These are phyloP conservation scores for Dichotomocladium elegans DNA, from an alignment of 371 early-diverging fungal genomes.

Conservation along the genomic window DNA sequence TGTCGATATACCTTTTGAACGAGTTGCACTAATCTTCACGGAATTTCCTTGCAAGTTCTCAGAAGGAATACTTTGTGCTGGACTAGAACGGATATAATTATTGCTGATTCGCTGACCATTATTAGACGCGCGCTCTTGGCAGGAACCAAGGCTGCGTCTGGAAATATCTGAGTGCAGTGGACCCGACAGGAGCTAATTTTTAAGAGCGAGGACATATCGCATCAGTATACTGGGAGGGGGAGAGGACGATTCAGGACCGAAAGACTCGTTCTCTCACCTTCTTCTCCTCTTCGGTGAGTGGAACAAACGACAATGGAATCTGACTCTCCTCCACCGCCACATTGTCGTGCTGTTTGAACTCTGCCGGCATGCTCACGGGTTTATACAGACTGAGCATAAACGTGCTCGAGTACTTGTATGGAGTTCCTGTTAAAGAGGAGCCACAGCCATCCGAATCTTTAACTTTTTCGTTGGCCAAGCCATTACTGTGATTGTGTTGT, in stretches of 20 bases:
- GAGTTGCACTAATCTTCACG: constrained; percentile 14
- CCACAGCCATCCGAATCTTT: neutral
- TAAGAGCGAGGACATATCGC: neutral
- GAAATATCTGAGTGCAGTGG: too few species aligned
- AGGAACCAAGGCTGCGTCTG: too few species aligned
- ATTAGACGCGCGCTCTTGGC: too few species aligned
- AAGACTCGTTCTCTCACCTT: constrained; percentile 44
- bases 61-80: constrained; percentile 31
- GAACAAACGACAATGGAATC: constrained; percentile 59
- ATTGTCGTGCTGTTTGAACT: constrained; percentile 70
- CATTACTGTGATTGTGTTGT: too few species aligned
- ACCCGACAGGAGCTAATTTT: constrained; percentile 13
- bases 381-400: constrained; percentile 72
- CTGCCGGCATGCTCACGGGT: constrained; percentile 55
- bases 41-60: constrained; percentile 28
- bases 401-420: constrained; percentile 73
- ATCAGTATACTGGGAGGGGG: constrained; percentile 48
- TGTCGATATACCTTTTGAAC: constrained; percentile 13
- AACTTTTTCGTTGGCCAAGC: neutral
- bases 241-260: neutral
- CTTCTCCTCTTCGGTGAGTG: constrained; percentile 62
- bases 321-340: constrained; percentile 64
- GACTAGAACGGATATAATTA: constrained; percentile 26
- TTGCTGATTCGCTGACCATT: constrained; percentile 21
- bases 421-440: constrained; percentile 20